A percentile compares a stretch with the other conserved stretches of the same genome.
These are phyloP conservation scores for Raphanus hybrid DNA, from an alignment of 441 rosid genomes.

Conservation along the genomic window DNA sequence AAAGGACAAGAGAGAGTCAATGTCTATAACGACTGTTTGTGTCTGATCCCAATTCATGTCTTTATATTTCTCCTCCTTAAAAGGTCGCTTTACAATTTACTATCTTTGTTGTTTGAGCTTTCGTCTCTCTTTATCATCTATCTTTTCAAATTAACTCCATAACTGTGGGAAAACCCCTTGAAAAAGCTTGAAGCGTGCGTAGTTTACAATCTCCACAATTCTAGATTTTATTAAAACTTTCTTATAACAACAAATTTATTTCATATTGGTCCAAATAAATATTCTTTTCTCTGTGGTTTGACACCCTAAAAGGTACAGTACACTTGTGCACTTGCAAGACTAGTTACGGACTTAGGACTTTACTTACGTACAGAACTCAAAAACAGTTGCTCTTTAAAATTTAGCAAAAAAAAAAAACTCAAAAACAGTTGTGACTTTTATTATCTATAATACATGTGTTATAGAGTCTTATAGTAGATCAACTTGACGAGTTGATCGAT, in stretches of 20 bases:
- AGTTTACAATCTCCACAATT: background rate
- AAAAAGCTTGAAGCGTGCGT: background rate
- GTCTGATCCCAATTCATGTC: slow-evolving; percentile 34
- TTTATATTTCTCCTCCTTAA: slow-evolving; percentile 33
- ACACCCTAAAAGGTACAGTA: no score
- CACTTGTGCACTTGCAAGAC: no score
- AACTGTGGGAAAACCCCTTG: background rate
- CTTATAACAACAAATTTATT: background rate
- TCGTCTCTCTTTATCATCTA: slow-evolving; percentile 10
- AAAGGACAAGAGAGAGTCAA: slow-evolving; percentile 40
- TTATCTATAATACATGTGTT: background rate
- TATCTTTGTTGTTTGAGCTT: slow-evolving; percentile 28
- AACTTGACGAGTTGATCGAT: background rate
- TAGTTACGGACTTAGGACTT: no score
- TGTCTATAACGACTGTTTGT: slow-evolving; percentile 36
- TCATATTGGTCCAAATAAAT: no score
- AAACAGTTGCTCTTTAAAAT: background rate
- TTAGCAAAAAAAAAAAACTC: background rate
- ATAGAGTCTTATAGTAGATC: background rate
- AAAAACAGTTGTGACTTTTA: background rate
- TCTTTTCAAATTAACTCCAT: slow-evolving; percentile 15
- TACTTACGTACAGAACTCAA: background rate
- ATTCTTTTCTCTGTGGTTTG: no score
- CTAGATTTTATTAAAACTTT: background rate
- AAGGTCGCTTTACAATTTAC: slow-evolving; percentile 39